Base-by-base conservation (phyloP, 345 rosid species). In the Gossypium stocksii region DNA sequence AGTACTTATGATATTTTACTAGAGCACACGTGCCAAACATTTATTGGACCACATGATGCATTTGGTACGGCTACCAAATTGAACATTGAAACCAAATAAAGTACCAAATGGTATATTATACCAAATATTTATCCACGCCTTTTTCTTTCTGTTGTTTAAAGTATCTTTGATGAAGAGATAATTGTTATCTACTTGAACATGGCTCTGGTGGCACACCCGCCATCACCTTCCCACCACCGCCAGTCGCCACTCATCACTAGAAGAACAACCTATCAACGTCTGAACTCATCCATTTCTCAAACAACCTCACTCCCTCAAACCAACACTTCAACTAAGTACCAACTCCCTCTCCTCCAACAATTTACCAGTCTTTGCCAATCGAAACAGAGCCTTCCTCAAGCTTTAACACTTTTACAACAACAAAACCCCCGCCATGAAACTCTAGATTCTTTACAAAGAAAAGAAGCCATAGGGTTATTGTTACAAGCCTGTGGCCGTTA, bases 401-500 rank as follows among this genome's bases (percentile, higher is more conserved):
- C 91, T 25, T 77, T 84, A 3, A 56, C 16, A 62, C 65, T 82
- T 73, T 64, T 88, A 17, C 78, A 70, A 10, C 61, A 34, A 43
- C 29, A 52, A 60, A 53, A 25, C 63, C 52, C 45, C 2, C 44
- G 59, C 25, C 74, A 79, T 58, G 84, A 73, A 56, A 19, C 54
- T 23, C 81, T 72, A 22, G 74, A 70, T 76, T 66, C 72, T 11
- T 66, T 70, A 46, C 81, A 68, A 44, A 23, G 72, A 16, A 80
- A 82, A 49, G 89, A 88, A 81, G 94, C 89, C 63, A 63, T 83
- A 2, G 85, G 81, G 48, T n/a, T 84, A 9, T 61, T 90, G 25
- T 69, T 88, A 48, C 92, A 87, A 78, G 86, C 91, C 34, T 87
- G 88, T 34, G 83, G 86, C 58, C 70, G 46, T 49, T 83, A 76